phyloP scores from a whole-genome alignment of 1,284 basidiomycete species.

The Cutaneotrichosporon mucoides region DNA sequence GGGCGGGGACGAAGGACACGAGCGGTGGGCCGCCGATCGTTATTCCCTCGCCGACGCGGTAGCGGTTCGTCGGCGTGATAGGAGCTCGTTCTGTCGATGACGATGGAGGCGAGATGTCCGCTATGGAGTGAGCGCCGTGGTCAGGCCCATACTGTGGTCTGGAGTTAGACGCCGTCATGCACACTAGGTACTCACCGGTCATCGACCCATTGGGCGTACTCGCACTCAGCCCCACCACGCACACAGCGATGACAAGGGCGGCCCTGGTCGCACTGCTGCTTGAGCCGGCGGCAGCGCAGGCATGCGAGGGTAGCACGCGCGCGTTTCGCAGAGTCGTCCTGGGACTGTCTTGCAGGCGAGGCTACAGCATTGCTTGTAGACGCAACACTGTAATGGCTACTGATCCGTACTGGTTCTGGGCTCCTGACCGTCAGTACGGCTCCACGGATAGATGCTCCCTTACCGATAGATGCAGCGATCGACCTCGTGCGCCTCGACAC shows the following conservation, averaged over 20 bases:
- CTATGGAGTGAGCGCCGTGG: no score
- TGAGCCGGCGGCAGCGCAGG: constrained; percentile 1
- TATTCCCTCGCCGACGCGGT: background rate
- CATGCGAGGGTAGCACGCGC: background rate
- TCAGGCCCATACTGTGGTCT: no score
- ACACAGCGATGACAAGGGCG: background rate
- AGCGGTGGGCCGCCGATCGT: background rate
- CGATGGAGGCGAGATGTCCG: no score
- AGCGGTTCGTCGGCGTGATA: background rate
- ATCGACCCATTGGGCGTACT: background rate
- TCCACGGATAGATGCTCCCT: background rate
- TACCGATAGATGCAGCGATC: background rate
- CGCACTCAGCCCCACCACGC: background rate
- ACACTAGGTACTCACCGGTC: background rate
- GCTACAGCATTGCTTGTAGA: no score
- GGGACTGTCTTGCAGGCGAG: no score
- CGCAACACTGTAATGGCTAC: no score
- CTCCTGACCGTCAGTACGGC: no score
- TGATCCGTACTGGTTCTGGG: no score
- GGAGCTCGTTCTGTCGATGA: no score
- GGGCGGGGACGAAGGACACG: background rate
- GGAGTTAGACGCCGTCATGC: no score
- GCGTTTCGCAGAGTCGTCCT: background rate
- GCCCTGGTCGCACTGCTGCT: constrained; percentile 1
- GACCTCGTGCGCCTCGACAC: background rate